A percentile compares a stretch with the other conserved stretches of the same genome.
These are phyloP conservation scores for Luffa aegyptiaca DNA, from an alignment of 306 rosid genomes.

Conservation along the genomic window DNA sequence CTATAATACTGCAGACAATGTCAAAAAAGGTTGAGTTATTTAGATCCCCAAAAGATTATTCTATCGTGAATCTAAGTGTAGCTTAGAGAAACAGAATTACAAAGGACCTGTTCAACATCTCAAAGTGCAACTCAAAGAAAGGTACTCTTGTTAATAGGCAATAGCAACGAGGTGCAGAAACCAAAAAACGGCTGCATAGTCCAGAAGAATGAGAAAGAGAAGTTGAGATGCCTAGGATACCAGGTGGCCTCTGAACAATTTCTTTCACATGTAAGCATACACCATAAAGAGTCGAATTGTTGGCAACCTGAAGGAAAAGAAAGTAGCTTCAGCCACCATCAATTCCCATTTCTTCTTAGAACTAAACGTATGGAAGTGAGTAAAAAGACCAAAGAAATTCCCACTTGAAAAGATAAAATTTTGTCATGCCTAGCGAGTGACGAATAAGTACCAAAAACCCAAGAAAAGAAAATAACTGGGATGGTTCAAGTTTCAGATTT, in stretches of 20 bases:
- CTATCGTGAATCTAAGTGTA: not conserved
- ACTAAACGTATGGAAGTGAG: not conserved
- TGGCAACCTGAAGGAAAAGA: slow-evolving; percentile 56
- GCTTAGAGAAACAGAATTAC: not conserved
- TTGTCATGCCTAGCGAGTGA: not conserved
- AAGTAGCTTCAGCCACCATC: slow-evolving; percentile 25
- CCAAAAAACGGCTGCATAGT: slow-evolving; percentile 68
- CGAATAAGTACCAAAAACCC: not conserved
- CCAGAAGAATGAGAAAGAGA: slow-evolving; percentile 43
- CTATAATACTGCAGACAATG: slow-evolving; percentile 73
- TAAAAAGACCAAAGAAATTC: not conserved
- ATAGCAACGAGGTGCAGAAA: slow-evolving; percentile 95
- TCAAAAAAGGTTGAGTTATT: slow-evolving; percentile 23
- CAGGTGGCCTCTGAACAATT: slow-evolving; percentile 96
- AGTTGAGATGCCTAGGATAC: slow-evolving; percentile 51
- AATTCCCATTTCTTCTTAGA: slow-evolving; percentile 9
- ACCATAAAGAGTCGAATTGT: slow-evolving; percentile 81
- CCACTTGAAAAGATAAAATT: not conserved
- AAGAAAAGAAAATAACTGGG: not conserved
- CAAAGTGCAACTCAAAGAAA: slow-evolving; percentile 85
- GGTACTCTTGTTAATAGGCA: slow-evolving; percentile 82
- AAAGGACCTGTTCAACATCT: slow-evolving; percentile 81
- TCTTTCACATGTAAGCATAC: slow-evolving; percentile 89
- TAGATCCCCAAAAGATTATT: not conserved
- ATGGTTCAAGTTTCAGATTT: not conserved